Percentiles rank a stretch among this genome's conserved stretches.
Conservation (phyloP, 257 asterid genomes). For the Penstemon barbatus region DNA sequence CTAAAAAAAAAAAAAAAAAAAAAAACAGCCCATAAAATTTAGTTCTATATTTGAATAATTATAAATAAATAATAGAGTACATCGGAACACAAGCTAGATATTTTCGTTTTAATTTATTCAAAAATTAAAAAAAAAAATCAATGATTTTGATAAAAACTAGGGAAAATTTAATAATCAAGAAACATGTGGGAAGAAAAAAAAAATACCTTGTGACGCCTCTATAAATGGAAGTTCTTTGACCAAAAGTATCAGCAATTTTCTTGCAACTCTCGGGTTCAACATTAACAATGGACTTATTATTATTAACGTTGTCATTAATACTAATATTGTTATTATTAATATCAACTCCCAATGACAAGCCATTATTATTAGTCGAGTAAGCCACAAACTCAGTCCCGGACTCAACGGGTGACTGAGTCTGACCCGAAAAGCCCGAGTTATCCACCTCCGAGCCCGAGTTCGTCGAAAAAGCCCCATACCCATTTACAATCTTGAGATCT, state of each 20-base stretch:
- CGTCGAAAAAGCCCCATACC: slow-evolving; percentile 61
- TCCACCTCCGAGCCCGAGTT: slow-evolving; percentile 85
- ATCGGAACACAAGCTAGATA: too few relatives aligned
- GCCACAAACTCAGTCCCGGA: slow-evolving; percentile 56
- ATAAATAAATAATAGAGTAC: too few relatives aligned
- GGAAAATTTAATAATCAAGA: too few relatives aligned
- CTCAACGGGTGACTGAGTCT: slow-evolving; percentile 61
- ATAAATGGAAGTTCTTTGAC: slow-evolving; percentile 92
- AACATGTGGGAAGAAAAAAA: too few relatives aligned
- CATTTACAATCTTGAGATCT: slow-evolving; percentile 54
- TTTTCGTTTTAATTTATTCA: not conserved
- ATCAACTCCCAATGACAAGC: slow-evolving; percentile 53
- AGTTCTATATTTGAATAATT: too few relatives aligned
- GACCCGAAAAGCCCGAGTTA: slow-evolving; percentile 61
- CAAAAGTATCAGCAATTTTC: slow-evolving; percentile 78
- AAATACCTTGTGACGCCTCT: slow-evolving; percentile 90
- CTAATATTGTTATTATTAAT: not conserved
- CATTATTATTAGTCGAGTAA: slow-evolving; percentile 35
- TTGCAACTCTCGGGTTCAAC: slow-evolving; percentile 53
- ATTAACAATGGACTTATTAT: slow-evolving; percentile 40
- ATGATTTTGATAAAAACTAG: not conserved
- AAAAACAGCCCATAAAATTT: too few relatives aligned
- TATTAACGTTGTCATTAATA: not conserved
- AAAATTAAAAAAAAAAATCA: not conserved
- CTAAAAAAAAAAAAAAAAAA: too few relatives aligned